A percentile compares a stretch with the other conserved stretches of the same genome.
Evolutionary conservation across 352 stramenopile genomes (phyloP).

Genomic region (Globisporangium alternatum): DNA sequence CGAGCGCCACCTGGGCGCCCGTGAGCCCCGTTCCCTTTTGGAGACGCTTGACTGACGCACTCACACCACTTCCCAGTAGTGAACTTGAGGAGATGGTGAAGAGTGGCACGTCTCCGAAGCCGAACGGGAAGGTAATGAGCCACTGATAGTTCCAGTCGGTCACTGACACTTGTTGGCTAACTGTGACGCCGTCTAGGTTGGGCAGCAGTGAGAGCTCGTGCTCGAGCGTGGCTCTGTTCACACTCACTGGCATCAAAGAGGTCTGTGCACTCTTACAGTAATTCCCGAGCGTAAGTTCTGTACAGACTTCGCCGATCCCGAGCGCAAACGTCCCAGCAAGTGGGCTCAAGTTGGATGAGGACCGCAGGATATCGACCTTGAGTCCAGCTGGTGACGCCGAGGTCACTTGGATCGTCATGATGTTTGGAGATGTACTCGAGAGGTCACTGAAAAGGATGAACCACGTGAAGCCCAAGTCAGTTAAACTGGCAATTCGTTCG

Average conservation of each 20-base stretch:
- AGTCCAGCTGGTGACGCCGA: constrained; percentile 22
- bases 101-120: constrained; percentile 33
- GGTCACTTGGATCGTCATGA: constrained; percentile 14
- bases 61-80: constrained; percentile 20
- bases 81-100: constrained; percentile 12
- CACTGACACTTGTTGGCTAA: constrained; percentile 27
- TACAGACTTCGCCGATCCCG: constrained; percentile 51
- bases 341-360: constrained; percentile 26
- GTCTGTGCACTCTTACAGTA: constrained; percentile 50
- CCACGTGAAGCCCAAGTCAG: constrained; percentile 44
- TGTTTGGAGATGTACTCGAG: constrained; percentile 8
- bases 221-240: constrained; percentile 47
- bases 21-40: constrained; percentile 39
- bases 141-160: constrained; percentile 38
- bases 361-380: constrained; percentile 23
- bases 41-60: constrained; percentile 17
- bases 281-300: constrained; percentile 41
- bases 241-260: constrained; percentile 34
- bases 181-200: constrained; percentile 49
- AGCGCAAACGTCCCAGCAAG: constrained; percentile 64
- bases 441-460: constrained; percentile 33
- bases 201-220: constrained; percentile 52
- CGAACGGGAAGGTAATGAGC: constrained; percentile 37
- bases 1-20: constrained; percentile 71
- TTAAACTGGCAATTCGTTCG: constrained; percentile 28